phyloP scores from a whole-genome alignment of 257 asterid genomes.

The Gynochthodes officinalis region DNA sequence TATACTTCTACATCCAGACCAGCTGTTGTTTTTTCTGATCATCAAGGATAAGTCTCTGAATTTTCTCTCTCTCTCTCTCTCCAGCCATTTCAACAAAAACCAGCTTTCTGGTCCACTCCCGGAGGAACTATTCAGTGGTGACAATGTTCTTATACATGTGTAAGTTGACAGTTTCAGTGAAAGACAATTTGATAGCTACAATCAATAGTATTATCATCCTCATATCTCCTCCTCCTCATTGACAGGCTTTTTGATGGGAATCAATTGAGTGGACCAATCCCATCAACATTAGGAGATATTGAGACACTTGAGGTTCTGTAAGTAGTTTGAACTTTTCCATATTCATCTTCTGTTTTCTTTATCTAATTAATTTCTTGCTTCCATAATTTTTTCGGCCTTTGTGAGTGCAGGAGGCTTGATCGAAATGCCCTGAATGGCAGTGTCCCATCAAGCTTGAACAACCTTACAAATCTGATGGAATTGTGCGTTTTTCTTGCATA shows the following conservation, averaged over 20 bases:
- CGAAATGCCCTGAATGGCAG: conserved; percentile 59
- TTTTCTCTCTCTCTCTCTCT: conserved; percentile 9
- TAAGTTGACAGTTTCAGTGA: conserved; percentile 38
- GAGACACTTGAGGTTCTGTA: conserved; percentile 91
- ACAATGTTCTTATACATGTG: conserved; percentile 79
- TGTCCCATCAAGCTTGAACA: conserved; percentile 62
- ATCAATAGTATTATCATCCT: neutral
- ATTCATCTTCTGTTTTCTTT: conserved; percentile 8
- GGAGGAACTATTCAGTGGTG: conserved; percentile 55
- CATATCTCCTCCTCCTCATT: neutral
- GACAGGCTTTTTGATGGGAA: conserved; percentile 77
- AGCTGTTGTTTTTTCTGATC: neutral
- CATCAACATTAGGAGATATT: conserved; percentile 63
- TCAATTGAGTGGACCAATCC: conserved; percentile 66
- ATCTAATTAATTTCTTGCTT: neutral
- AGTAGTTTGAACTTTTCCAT: conserved; percentile 37
- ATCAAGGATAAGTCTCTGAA: conserved; percentile 26
- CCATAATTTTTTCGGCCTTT: neutral
- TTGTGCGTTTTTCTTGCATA: conserved; percentile 49
- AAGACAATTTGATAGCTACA: neutral
- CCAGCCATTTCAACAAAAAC: conserved; percentile 95
- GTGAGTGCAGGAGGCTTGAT: conserved; percentile 70
- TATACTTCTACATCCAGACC: neutral
- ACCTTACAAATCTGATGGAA: conserved; percentile 66
- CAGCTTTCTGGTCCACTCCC: conserved; percentile 78